Evolutionary conservation across 1,139 yeast genomes (phyloP).

Genomic region (Pichia sp.): DNA sequence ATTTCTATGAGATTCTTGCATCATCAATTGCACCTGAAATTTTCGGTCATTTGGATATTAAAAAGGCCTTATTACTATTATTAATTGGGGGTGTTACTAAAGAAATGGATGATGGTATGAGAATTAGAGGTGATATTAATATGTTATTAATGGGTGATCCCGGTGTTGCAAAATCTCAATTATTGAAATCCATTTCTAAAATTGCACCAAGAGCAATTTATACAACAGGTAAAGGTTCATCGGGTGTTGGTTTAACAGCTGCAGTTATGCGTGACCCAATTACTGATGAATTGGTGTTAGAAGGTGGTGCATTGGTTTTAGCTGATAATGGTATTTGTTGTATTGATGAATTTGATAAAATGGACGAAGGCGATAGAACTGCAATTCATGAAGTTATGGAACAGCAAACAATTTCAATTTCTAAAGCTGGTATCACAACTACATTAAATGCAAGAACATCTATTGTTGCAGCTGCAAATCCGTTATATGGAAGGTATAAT

Average conservation of each 20-base stretch:
- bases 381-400: slow-evolving; percentile 99
- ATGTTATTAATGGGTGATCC: slow-evolving; percentile 99
- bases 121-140: slow-evolving; percentile 95
- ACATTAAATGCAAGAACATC: slow-evolving; percentile 95
- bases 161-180: slow-evolving; percentile 98
- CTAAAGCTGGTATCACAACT: slow-evolving; percentile 97
- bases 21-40: slow-evolving; percentile 96
- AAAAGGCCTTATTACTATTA: slow-evolving; percentile 77
- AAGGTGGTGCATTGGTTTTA: slow-evolving; percentile 96
- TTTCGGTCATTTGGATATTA: slow-evolving; percentile 88
- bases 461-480: slow-evolving; percentile 96
- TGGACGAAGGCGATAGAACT: slow-evolving; percentile 96
- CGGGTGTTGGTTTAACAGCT: slow-evolving; percentile 98
- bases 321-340: slow-evolving; percentile 99
- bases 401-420: slow-evolving; percentile 95
- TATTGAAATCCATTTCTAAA: slow-evolving; percentile 82
- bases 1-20: slow-evolving; percentile 74
- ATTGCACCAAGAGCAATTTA: slow-evolving; percentile 96
- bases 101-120: slow-evolving; percentile 92
- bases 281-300: slow-evolving; percentile 96
- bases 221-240: slow-evolving; percentile 98
- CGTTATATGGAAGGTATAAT: slow-evolving; percentile 91
- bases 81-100: slow-evolving; percentile 95
- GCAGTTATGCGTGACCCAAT: slow-evolving; percentile 99
- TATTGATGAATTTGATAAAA: slow-evolving; percentile 97